phyloP scores from a whole-genome alignment of 768 basidiomycete species.

The Lanmaoa pseudosensibilis region DNA sequence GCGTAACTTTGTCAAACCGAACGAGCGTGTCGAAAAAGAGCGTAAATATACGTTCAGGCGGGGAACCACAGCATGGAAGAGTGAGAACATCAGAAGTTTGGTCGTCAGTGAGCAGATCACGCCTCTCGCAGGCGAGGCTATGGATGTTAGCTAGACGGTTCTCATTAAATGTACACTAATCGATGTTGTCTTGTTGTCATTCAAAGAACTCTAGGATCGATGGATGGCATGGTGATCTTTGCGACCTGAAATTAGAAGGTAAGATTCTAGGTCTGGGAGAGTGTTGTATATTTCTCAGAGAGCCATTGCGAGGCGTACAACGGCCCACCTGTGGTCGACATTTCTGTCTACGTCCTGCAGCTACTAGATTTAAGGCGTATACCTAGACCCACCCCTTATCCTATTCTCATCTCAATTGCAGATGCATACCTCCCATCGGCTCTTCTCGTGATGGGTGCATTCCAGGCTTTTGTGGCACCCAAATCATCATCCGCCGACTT shows the following conservation, averaged over 20 bases:
- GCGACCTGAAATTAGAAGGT: too few relatives aligned
- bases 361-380: too few relatives aligned
- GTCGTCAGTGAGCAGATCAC: slow-evolving; percentile 72
- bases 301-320: too few relatives aligned
- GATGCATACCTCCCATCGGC: not conserved
- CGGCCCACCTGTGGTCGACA: too few relatives aligned
- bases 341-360: too few relatives aligned
- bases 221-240: too few relatives aligned
- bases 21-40: slow-evolving; percentile 79
- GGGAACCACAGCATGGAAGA: slow-evolving; percentile 90
- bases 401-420: not conserved
- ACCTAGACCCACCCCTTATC: not conserved
- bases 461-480: not conserved
- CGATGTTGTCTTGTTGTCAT: not conserved
- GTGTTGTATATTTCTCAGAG: too few relatives aligned
- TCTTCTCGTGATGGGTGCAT: not conserved
- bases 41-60: slow-evolving; percentile 66
- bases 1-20: slow-evolving; percentile 91
- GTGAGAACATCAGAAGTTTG: slow-evolving; percentile 70
- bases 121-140: slow-evolving; percentile 60
- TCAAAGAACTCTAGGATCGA: not conserved
- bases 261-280: too few relatives aligned
- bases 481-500: slow-evolving; percentile 1
- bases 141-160: slow-evolving; percentile 69
- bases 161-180: slow-evolving; percentile 7